These are phyloP conservation scores for Hymenoscyphus fructigenus DNA, from an alignment of 2,329 filamentous ascomycete genomes.

Conservation along the genomic window DNA sequence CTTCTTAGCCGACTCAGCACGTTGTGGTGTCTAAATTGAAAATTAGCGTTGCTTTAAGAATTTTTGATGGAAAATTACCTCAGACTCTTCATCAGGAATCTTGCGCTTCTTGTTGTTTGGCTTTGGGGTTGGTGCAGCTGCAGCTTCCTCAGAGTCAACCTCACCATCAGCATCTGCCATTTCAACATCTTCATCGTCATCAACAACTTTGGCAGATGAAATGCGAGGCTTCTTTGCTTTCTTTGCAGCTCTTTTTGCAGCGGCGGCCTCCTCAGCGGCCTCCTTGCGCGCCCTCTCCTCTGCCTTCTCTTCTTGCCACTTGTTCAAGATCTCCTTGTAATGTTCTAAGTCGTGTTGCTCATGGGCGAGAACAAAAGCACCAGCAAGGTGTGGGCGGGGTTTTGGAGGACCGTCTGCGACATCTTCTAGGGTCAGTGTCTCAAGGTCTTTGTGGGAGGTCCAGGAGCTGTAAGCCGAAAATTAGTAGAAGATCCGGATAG, in stretches of 20 bases:
- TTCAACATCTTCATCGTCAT: slow-evolving; percentile 56
- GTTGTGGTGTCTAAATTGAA: slow-evolving; percentile 51
- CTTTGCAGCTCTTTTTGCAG: slow-evolving; percentile 50
- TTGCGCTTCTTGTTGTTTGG: slow-evolving; percentile 75
- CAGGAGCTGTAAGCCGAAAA: slow-evolving; percentile 64
- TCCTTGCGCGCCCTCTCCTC: slow-evolving; percentile 49
- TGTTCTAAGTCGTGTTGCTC: slow-evolving; percentile 74
- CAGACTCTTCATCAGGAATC: slow-evolving; percentile 69
- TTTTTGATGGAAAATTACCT: slow-evolving; percentile 48
- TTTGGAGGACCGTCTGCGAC: slow-evolving; percentile 68
- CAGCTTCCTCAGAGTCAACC: slow-evolving; percentile 54
- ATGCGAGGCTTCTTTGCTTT: slow-evolving; percentile 44
- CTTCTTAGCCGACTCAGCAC: slow-evolving; percentile 64
- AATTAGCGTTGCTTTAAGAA: slow-evolving; percentile 18
- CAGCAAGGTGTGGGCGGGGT: slow-evolving; percentile 70
- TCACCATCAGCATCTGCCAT: slow-evolving; percentile 54
- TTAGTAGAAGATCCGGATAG: no score
- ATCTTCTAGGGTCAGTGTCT: slow-evolving; percentile 71
- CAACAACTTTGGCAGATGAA: slow-evolving; percentile 42
- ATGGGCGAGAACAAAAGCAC: slow-evolving; percentile 77
- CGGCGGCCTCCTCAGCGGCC: slow-evolving; percentile 42
- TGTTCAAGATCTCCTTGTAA: slow-evolving; percentile 78
- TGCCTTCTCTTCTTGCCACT: slow-evolving; percentile 66
- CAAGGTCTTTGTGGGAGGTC: slow-evolving; percentile 82
- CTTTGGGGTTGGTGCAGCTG: slow-evolving; percentile 48